Evolutionary conservation across 306 rosid genomes (phyloP), one percentile per base, ranked within the genome.

Genomic region (Prunus padus): DNA sequence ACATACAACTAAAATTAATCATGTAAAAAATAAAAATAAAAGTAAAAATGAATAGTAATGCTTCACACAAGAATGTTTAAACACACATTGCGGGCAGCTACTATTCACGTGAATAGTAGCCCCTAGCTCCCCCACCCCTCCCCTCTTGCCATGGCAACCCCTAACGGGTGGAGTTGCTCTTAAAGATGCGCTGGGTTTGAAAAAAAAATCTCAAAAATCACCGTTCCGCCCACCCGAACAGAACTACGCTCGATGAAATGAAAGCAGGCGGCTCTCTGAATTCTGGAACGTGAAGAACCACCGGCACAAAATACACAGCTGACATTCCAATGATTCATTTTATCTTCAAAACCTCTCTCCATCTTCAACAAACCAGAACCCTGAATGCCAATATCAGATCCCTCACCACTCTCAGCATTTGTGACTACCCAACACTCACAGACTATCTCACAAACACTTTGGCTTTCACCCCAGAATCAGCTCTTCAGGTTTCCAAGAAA

Each of bases 391-490:
- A 19, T 52, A 33, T 40, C 64, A 73, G 59, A 13, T 46, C 61
- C 69, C n/a, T 79, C 72, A 20, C 61, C 63, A 28, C 73, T 14
- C 22, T 67, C 71, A 44, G 25, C 55, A 18, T 4, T 25, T 8
- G 26, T 30, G 12, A 7, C 77, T 50, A 52, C 0, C 18, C 74
- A 26, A 13, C 28, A 55, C 12, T 66, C 12, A 13, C 59, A 4
- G 78, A 79, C 51, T 44, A 37, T 49, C 77, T 79, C 45, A 4
- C 26, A n/a, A 61, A 30, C 52, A 64, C 52, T 28, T 37, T 72
- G 15, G 78, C 74, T 15, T 44, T 72, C 78, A 54, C 77, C 31
- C 20, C 72, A 10, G 68, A 72, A 4, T 50, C 77, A 10, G 68
- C 77, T 23, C 68, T 42, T 59, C 50, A 31, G 23, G 67, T 33